Evolutionary conservation across 371 early-diverging fungal species (phyloP), one percentile per base, ranked within the genome.

Genomic region (Apophysomyces elegans): DNA sequence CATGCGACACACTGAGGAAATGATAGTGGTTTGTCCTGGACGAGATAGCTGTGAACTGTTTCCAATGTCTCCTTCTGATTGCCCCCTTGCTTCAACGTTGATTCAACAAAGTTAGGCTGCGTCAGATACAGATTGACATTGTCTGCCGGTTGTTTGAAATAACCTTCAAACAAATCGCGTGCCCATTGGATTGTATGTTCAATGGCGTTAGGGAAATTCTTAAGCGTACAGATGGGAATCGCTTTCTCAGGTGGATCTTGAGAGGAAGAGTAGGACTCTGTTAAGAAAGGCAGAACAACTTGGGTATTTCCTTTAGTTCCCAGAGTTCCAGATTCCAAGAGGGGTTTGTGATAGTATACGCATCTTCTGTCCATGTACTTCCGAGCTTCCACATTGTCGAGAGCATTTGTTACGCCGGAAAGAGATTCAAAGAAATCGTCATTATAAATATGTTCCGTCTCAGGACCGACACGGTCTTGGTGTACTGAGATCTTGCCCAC

Each of bases 111-210:
- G 68, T 87, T 88, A 72, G 90, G 84, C 65, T 93, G 89, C 58
- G 90, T 89, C 63, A 99, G 86, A 69, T 95, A 98, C 56, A 92
- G 59, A 79, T 97, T 97, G 72, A 92, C 96, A 77, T 94, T 95
- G 75, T 98, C 96, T 3, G 95, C 92, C 4, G 94, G 94, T 68
- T 92, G 90, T 62, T 84, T 84, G 86, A 99, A 99, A 69, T 94
- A 82, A 1, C 95, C 98, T 72, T 98, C 96, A 80, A 99, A 99
- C 70, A 94, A 81, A 79, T 98, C 97, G 66, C 99, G 93, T 4
- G 99, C 97, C 99, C 99, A 98, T 83, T 99, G 98, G 74, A 99
- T 99, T n/a, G 99, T 98, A 82, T 99, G 99, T 86, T 99, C 99
- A 64, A 99, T 99, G 5, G 92, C 91, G 77, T 99, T 96, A 59